Evolutionary conservation across 2,329 filamentous ascomycete genomes (phyloP), one percentile per base, ranked within the genome.

Genomic region (Claviceps maximensis): DNA sequence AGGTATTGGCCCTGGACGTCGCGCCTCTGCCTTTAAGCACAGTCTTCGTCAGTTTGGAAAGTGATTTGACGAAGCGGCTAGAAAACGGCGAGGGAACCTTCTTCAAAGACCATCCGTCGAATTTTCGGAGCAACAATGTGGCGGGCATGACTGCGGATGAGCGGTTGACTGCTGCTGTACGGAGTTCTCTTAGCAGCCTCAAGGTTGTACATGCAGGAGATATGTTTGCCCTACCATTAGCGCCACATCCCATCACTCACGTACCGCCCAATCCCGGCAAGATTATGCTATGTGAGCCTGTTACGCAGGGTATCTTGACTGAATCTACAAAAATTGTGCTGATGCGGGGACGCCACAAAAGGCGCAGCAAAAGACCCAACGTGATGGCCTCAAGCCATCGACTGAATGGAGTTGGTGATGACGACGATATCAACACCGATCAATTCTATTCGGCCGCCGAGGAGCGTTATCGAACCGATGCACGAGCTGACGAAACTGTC

Each of bases 401-500:
- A 36, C 71, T 84, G 31, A 82, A 83, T 59, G 82, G 80, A 46
- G 75, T 80, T 0, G 61, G 66, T 8, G 78, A 80, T 49, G 77
- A 80, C 49, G 85, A 86, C 31, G 87, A 95, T 61, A 89, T 86
- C 1, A 84, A 87, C 6, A 95, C 87, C 54, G 91, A 97, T 63
- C 84, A 89, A 60, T 96, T 96, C 71, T 96, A 82, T 67, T 96
- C 91, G 6, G 91, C 91, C 1, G 85, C 88, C 2, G 91, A 96
- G 65, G 89, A 95, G 57, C 79, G 82, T 23, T 70, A 79, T 56
- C 79, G 73, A 61, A 80, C 79, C 15, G 77, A 80, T 53, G 73
- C 75, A 8, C 73, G 75, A 25, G 75, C 77, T 1, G 83, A 83
- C 44, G 79, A 79, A 8, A 77, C 77, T 6, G 78, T 77, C 52